Percentiles rank a stretch among this genome's conserved stretches.
Evolutionary conservation across 768 basidiomycete species (phyloP).

Genomic region (Russula vinacea): DNA sequence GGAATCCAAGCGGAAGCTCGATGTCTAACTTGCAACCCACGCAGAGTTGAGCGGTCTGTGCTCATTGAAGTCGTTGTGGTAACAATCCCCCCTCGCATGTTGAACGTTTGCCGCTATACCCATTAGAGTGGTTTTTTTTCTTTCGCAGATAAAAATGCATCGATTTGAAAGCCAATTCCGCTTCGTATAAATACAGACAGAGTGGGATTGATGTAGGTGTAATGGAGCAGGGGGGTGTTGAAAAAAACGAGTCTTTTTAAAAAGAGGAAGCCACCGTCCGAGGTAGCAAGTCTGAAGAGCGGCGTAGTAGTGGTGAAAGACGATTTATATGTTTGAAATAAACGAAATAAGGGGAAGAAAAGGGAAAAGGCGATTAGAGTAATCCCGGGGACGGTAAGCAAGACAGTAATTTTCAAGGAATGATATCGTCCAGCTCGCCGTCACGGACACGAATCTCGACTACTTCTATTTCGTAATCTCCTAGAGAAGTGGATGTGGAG

Average conservation of each 20-base stretch:
- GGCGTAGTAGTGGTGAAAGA: neutral
- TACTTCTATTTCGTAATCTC: conserved; percentile 81
- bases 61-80: neutral
- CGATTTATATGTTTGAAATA: neutral
- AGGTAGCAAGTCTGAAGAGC: neutral
- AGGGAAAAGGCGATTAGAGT: conserved; percentile 3
- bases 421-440: conserved; percentile 72
- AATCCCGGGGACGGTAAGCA: neutral
- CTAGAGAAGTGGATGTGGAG: conserved; percentile 52
- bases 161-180: conserved; percentile 13
- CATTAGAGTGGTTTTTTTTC: neutral
- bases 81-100: neutral
- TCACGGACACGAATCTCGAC: conserved; percentile 83
- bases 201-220: conserved; percentile 22
- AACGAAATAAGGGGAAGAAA: neutral
- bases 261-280: neutral
- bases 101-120: neutral
- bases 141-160: conserved; percentile 9
- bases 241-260: neutral
- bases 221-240: conserved; percentile 7
- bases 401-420: conserved; percentile 44
- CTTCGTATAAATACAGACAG: conserved; percentile 20
- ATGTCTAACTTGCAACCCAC: neutral
- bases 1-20: conserved; percentile 5
- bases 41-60: neutral